A percentile compares a stretch with the other conserved stretches of the same genome.
These are phyloP conservation scores for Podaxis carcinomalis DNA, from an alignment of 768 basidiomycete genomes.

Conservation along the genomic window DNA sequence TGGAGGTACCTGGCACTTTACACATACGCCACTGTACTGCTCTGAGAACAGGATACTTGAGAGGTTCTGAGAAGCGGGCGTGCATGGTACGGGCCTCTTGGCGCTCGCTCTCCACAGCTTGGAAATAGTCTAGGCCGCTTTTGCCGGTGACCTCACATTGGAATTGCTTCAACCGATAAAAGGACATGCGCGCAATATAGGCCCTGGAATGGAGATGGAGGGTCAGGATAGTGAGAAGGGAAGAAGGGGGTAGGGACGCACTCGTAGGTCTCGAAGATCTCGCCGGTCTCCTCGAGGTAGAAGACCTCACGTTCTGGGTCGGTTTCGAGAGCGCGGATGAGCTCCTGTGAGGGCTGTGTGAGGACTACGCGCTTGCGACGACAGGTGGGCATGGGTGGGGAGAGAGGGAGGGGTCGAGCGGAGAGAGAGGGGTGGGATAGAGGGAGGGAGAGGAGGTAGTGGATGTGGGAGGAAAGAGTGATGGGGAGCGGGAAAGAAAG, in stretches of 20 bases:
- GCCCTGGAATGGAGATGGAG: constrained; percentile 38
- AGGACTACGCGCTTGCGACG: constrained; percentile 88
- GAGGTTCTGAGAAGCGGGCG: constrained; percentile 84
- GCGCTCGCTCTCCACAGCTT: constrained; percentile 87
- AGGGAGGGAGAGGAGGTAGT: constrained; percentile 32
- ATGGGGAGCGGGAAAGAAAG: constrained; percentile 57
- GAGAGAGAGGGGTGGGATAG: constrained; percentile 20
- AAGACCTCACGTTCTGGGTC: constrained; percentile 77
- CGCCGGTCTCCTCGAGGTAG: constrained; percentile 91
- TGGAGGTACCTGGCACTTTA: constrained; percentile 16
- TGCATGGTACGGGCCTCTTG: constrained; percentile 89
- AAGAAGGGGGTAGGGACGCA: constrained; percentile 40
- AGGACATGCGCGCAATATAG: constrained; percentile 89
- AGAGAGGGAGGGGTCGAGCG: constrained; percentile 20
- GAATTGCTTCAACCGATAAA: constrained; percentile 91
- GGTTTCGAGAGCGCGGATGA: constrained; percentile 59
- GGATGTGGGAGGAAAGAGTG: constrained; percentile 42
- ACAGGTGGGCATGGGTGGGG: constrained; percentile 70
- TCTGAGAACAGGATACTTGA: constrained; percentile 87
- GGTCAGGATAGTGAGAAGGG: constrained; percentile 22
- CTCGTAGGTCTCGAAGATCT: constrained; percentile 98
- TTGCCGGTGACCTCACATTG: constrained; percentile 98
- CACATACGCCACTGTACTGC: constrained; percentile 96
- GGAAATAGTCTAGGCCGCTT: constrained; percentile 89
- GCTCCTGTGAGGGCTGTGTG: constrained; percentile 71